phyloP scores from a whole-genome alignment of 2,329 filamentous ascomycete genomes.

The Colletotrichum sp. region DNA sequence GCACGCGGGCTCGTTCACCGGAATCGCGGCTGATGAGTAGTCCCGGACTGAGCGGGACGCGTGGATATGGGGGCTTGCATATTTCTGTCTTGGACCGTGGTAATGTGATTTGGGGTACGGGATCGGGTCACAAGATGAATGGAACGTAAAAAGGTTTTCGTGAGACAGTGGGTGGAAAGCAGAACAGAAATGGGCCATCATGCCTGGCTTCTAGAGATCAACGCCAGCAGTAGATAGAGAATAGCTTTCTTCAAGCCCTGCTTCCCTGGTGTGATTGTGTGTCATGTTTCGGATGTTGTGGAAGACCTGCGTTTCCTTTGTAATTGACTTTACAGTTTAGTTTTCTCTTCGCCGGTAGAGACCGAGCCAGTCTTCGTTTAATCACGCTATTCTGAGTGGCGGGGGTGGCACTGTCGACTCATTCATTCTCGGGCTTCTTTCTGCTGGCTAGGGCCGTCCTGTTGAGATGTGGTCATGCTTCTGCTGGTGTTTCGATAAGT shows the following conservation, averaged over 20 bases:
- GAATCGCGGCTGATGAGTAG: not conserved
- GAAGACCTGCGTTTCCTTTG: not conserved
- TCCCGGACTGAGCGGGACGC: not conserved
- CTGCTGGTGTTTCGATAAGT: not conserved
- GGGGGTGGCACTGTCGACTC: not conserved
- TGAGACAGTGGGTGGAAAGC: not conserved
- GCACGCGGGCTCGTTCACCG: conserved; percentile 7
- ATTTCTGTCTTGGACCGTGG: not conserved
- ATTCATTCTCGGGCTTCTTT: not conserved
- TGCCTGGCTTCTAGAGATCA: not conserved
- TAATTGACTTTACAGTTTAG: not conserved
- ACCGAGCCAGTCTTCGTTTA: not conserved
- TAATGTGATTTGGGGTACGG: not conserved
- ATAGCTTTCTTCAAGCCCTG: not conserved
- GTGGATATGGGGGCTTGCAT: not conserved
- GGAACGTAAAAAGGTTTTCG: not conserved
- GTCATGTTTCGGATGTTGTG: not conserved
- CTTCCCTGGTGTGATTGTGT: not conserved
- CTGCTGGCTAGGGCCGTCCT: not conserved
- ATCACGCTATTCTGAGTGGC: not conserved
- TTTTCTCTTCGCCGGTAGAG: not conserved
- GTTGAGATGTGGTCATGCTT: not conserved
- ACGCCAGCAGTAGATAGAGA: not conserved
- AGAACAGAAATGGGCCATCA: not conserved
- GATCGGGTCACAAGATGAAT: not conserved